Percentiles rank a stretch among this genome's conserved stretches.
Evolutionary conservation across 116 monocot species (phyloP).

Genomic region (Cymodocea nodosa): DNA sequence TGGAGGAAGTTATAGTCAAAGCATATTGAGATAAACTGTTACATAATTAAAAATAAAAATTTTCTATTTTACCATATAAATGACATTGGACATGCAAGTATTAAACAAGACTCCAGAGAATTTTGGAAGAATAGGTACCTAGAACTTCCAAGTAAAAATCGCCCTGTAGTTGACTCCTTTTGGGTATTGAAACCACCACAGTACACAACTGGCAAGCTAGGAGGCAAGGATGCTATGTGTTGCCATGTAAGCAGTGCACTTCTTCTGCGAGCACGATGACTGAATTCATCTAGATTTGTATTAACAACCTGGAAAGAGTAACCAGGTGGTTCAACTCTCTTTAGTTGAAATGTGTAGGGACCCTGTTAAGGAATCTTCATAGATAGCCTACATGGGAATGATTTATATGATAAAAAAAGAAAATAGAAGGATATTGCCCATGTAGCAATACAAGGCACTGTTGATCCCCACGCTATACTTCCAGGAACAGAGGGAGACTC

Average conservation of each 20-base stretch:
- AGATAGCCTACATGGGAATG: neutral
- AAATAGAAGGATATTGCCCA: slow-evolving; percentile 92
- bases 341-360: slow-evolving; percentile 95
- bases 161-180: slow-evolving; percentile 91
- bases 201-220: slow-evolving; percentile 80
- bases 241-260: slow-evolving; percentile 96
- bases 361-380: slow-evolving; percentile 35
- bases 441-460: slow-evolving; percentile 77
- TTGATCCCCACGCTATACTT: slow-evolving; percentile 86
- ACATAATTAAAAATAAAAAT: neutral
- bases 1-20: neutral
- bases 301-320: slow-evolving; percentile 96
- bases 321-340: slow-evolving; percentile 85
- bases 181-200: slow-evolving; percentile 95
- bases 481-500: slow-evolving; percentile 97
- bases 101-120: neutral
- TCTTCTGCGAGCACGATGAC: slow-evolving; percentile 77
- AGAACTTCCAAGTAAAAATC: slow-evolving; percentile 89
- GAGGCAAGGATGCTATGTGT: slow-evolving; percentile 93
- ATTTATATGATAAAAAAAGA: neutral
- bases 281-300: slow-evolving; percentile 84
- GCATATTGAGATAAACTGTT: neutral
- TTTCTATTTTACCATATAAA: neutral
- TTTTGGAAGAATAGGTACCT: slow-evolving; percentile 33
- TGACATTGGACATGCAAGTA: neutral